Evolutionary conservation across 345 rosid species (phyloP), one percentile per base, ranked within the genome.

Genomic region (Balakata baccata): DNA sequence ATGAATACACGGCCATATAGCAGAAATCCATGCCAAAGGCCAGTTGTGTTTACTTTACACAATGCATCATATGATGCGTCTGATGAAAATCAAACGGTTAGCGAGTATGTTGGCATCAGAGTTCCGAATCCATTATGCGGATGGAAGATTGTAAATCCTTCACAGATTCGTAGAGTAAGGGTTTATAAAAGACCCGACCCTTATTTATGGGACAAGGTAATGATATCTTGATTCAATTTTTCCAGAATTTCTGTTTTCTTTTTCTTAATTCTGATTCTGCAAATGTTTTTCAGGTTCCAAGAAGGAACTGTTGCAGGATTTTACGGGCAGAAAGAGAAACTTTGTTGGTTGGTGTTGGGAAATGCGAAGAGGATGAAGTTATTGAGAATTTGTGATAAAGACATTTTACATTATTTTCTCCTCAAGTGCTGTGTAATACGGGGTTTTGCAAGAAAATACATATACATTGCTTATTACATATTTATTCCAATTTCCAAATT

Each of bases 251-350:
- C 11, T 10, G 2, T 47, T 43, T 12, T 11, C 5, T 23, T 12
- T 65, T 45, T 22, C 6, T 3, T 7, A 1, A 41, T 9, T 11
- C 10, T 10, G 2, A n/a, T 62, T 62, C 9, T 43, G 6, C 4
- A 5, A 62, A 62, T 7, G 5, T n/a, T 8, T 34, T 51, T 20
- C 74, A 88, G 92, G 76, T 88, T 66, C 93, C 89, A 0, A 79
- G 91, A 60, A 85, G 96, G 81, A 83, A 87, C 49, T 82, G 89
- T 69, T 84, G 94, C 74, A 84, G 89, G 46, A 67, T 85, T 0
- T 68, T 83, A 76, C 87, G 82, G 0, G 49, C 20, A 6, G 66
- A 72, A 51, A 85, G 60, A 5, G 84, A 78, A 13, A 83, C 84
- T 1, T 11, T 89, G 78, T 77, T 62, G 23, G 56, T 88, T 62